A percentile compares a stretch with the other conserved stretches of the same genome.
Conservation (phyloP, 495 filamentous ascomycete genomes). For the Hyphodiscus hymeniophilus region DNA sequence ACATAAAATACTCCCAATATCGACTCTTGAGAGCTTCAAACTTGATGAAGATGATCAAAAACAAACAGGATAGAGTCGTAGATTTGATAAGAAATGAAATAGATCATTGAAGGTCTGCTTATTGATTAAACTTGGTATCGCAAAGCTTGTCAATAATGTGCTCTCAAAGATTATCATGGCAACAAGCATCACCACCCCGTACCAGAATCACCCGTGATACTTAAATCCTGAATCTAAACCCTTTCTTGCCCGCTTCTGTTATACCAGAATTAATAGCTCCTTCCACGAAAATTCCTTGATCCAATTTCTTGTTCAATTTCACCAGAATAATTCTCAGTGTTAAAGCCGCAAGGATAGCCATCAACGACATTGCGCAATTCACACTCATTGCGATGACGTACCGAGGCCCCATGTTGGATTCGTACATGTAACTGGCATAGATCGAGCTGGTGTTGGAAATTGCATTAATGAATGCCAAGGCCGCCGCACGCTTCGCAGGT, state of each 20-base stretch:
- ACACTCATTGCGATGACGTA: constrained; percentile 66
- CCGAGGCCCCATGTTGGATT: constrained; percentile 29
- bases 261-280: constrained; percentile 43
- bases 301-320: constrained; percentile 66
- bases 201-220: too few relatives aligned
- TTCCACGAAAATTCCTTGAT: constrained; percentile 37
- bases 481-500: constrained; percentile 75
- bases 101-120: too few relatives aligned
- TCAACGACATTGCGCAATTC: constrained; percentile 57
- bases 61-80: too few relatives aligned
- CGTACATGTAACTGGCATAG: constrained; percentile 74
- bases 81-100: too few relatives aligned
- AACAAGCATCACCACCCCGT: too few relatives aligned
- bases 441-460: constrained; percentile 67
- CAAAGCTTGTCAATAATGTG: too few relatives aligned
- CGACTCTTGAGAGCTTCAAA: too few relatives aligned
- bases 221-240: constrained; percentile 56
- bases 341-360: constrained; percentile 60
- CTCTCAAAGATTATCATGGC: too few relatives aligned
- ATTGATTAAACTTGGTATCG: too few relatives aligned
- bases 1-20: too few relatives aligned
- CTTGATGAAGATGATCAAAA: too few relatives aligned
- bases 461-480: constrained; percentile 73
- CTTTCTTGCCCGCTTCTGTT: constrained; percentile 46
- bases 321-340: constrained; percentile 56